A percentile compares a stretch with the other conserved stretches of the same genome.
These are phyloP conservation scores for Blastocystis sp. DNA, from an alignment of 352 stramenopile genomes.

Conservation along the genomic window DNA sequence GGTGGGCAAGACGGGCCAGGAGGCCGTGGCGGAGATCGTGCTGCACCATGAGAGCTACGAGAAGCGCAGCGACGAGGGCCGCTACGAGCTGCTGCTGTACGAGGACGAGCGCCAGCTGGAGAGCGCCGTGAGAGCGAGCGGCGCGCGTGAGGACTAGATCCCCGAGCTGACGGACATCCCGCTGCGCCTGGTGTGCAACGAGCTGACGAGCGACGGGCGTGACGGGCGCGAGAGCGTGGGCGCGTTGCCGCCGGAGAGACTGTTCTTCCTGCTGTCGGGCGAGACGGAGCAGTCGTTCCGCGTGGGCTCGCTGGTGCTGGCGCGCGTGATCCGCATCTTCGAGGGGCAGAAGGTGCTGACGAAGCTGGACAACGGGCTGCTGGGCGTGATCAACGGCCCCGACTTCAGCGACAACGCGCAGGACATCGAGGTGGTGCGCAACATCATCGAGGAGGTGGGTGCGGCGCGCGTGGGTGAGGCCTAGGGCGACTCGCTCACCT, in stretches of 20 bases:
- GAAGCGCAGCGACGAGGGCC: neutral
- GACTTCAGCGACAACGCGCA: slow-evolving; percentile 51
- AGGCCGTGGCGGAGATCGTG: slow-evolving; percentile 39
- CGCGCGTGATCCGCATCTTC: slow-evolving; percentile 10
- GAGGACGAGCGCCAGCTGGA: slow-evolving; percentile 17
- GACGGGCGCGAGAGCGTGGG: neutral
- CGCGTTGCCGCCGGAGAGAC: neutral
- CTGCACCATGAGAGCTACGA: slow-evolving; percentile 25
- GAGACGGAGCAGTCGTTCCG: slow-evolving; percentile 40
- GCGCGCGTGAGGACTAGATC: neutral
- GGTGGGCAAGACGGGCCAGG: neutral
- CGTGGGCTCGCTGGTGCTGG: slow-evolving; percentile 27
- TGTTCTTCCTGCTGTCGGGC: slow-evolving; percentile 37
- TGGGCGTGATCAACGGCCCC: slow-evolving; percentile 11
- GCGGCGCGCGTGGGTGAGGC: neutral
- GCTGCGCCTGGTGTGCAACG: slow-evolving; percentile 36
- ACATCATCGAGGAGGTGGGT: slow-evolving; percentile 23
- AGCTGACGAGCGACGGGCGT: neutral
- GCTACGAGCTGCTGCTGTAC: neutral
- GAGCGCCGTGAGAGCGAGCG: neutral
- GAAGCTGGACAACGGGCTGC: slow-evolving; percentile 38
- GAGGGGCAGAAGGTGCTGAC: slow-evolving; percentile 5
- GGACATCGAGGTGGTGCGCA: slow-evolving; percentile 29
- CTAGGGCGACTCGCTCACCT: slow-evolving; percentile 16
- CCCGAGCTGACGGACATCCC: neutral